Evolutionary conservation across 2,329 filamentous ascomycete species (phyloP).

Genomic region (Calonectria honghensis): DNA sequence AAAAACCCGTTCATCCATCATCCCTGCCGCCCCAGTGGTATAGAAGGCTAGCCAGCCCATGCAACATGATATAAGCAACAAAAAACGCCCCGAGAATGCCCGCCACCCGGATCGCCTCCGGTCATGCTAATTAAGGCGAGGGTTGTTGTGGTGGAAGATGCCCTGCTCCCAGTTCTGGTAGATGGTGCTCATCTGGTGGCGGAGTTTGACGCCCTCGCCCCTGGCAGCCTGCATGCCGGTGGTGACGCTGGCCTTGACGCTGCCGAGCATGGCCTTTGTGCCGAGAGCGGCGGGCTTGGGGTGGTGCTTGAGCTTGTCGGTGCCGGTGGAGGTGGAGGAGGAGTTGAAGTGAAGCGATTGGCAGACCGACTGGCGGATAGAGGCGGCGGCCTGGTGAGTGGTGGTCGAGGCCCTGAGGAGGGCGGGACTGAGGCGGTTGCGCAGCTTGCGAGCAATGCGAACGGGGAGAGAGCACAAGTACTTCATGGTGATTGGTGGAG

Average conservation of each 20-base stretch:
- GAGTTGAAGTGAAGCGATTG: conserved; percentile 50
- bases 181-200: conserved; percentile 51
- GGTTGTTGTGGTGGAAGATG: conserved; percentile 39
- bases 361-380: conserved; percentile 51
- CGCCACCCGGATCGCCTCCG: neutral
- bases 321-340: conserved; percentile 17
- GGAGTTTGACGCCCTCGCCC: conserved; percentile 45
- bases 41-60: conserved; percentile 20
- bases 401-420: conserved; percentile 49
- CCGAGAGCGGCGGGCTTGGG: conserved; percentile 49
- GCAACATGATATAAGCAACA: conserved; percentile 2
- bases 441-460: conserved; percentile 47
- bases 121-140: conserved; percentile 27
- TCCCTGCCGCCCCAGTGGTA: conserved; percentile 10
- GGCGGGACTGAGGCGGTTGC: conserved; percentile 44
- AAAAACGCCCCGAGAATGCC: conserved; percentile 31
- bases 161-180: conserved; percentile 51
- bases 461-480: conserved; percentile 49
- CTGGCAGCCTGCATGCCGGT: conserved; percentile 34
- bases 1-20: conserved; percentile 17
- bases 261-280: conserved; percentile 51
- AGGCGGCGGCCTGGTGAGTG: conserved; percentile 47
- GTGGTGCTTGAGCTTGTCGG: conserved; percentile 51
- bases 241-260: conserved; percentile 42
- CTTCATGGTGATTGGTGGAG: conserved; percentile 45